phyloP scores from a whole-genome alignment of 2,329 filamentous ascomycete genomes.

The Trichophyton verrucosum region DNA sequence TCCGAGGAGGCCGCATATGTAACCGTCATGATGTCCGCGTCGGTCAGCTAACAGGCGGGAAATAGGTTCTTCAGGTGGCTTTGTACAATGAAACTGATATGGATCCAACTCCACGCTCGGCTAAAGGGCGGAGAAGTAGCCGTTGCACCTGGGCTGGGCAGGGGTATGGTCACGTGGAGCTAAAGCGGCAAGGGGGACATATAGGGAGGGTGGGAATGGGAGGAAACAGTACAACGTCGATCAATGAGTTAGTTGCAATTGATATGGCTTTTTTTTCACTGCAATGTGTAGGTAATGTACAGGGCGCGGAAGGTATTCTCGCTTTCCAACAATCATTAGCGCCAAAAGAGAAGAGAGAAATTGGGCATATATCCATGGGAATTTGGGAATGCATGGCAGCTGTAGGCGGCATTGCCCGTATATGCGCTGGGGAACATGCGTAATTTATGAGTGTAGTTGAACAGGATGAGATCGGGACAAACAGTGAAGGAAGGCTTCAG shows the following conservation, averaged over 20 bases:
- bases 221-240: background rate
- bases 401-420: background rate
- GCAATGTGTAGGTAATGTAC: slow-evolving; percentile 1
- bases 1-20: background rate
- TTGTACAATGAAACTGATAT: background rate
- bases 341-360: background rate
- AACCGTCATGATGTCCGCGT: background rate
- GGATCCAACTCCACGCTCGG: background rate
- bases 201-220: background rate
- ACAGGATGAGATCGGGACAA: background rate
- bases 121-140: background rate
- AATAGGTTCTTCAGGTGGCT: background rate
- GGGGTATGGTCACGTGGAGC: background rate
- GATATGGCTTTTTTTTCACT: background rate
- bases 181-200: background rate
- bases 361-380: background rate
- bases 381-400: background rate
- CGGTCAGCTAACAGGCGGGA: background rate
- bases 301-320: background rate
- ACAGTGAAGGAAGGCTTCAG: background rate
- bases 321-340: slow-evolving; percentile 1
- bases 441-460: background rate
- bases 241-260: background rate
- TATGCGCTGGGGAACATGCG: background rate
- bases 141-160: background rate